A percentile compares a stretch with the other conserved stretches of the same genome.
Conservation (phyloP, 225 moss, liverwort and hornwort species). For the Pleurozium schreberi region DNA sequence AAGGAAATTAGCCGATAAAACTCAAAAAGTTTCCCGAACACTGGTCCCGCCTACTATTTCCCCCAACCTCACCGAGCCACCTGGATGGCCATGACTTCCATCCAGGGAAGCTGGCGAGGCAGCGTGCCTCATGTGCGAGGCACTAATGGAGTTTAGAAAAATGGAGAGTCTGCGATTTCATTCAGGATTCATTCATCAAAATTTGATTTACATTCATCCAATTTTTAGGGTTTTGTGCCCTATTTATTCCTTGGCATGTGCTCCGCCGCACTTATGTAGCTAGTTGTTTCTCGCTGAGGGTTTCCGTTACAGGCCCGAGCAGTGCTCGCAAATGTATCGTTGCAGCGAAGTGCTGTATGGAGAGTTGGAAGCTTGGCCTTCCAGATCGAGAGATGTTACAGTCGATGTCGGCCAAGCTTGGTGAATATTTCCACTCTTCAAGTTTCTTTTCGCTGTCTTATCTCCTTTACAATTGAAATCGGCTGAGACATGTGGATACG, state of each 20-base stretch:
- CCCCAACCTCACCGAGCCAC: too few species aligned
- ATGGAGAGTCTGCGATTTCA: too few species aligned
- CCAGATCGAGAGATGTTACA: neutral
- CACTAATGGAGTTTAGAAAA: too few species aligned
- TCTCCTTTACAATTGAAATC: neutral
- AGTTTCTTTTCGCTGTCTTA: neutral
- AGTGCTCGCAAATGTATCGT: neutral
- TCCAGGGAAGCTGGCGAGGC: too few species aligned
- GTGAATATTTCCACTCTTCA: neutral
- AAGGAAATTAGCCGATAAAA: too few species aligned
- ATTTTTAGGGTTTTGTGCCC: neutral
- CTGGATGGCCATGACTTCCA: too few species aligned
- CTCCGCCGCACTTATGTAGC: neutral
- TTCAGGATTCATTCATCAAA: neutral
- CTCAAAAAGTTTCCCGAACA: too few species aligned
- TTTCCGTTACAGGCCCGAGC: neutral
- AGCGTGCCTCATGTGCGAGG: too few species aligned
- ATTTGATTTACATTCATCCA: neutral
- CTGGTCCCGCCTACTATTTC: too few species aligned
- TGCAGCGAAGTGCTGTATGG: neutral
- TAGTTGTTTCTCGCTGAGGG: neutral
- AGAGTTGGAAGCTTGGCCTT: neutral
- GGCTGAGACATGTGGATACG: neutral
- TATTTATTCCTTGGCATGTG: neutral
- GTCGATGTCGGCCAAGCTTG: neutral